Conservation (phyloP, 2,329 filamentous ascomycete genomes). For the Trichophaea hybrida region DNA sequence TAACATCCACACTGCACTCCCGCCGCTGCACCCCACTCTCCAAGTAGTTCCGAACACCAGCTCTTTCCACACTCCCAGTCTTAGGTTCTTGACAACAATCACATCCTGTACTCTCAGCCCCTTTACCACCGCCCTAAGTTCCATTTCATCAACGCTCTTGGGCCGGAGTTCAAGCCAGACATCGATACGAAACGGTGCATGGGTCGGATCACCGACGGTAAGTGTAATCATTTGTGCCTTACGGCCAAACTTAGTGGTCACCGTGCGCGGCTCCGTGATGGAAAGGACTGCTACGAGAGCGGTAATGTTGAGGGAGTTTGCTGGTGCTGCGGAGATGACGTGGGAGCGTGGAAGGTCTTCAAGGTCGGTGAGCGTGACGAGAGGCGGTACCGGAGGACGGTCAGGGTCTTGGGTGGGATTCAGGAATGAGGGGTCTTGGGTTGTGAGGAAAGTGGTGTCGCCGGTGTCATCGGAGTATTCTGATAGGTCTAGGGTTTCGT, state of each 20-base stretch:
- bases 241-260: constrained; percentile 51
- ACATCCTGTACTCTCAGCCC: constrained; percentile 57
- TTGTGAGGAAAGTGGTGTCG: neutral
- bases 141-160: constrained; percentile 32
- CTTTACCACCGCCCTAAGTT: constrained; percentile 28
- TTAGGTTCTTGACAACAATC: constrained; percentile 64
- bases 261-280: constrained; percentile 49
- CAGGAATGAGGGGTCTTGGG: neutral
- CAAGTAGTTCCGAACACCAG: constrained; percentile 43
- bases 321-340: constrained; percentile 36
- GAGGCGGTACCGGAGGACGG: constrained; percentile 20
- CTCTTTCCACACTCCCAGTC: constrained; percentile 53
- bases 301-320: constrained; percentile 56
- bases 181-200: constrained; percentile 62
- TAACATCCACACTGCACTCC: constrained; percentile 51
- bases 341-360: constrained; percentile 53
- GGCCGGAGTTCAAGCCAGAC: constrained; percentile 52
- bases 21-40: constrained; percentile 70
- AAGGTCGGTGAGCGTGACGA: constrained; percentile 44
- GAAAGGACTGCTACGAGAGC: constrained; percentile 67
- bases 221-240: constrained; percentile 57
- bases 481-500: neutral
- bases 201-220: constrained; percentile 72
- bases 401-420: constrained; percentile 2
- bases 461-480: neutral